Evolutionary conservation across 2,329 filamentous ascomycete genomes (phyloP), one percentile per base, ranked within the genome.

Genomic region (Aspergillus fijiensis): DNA sequence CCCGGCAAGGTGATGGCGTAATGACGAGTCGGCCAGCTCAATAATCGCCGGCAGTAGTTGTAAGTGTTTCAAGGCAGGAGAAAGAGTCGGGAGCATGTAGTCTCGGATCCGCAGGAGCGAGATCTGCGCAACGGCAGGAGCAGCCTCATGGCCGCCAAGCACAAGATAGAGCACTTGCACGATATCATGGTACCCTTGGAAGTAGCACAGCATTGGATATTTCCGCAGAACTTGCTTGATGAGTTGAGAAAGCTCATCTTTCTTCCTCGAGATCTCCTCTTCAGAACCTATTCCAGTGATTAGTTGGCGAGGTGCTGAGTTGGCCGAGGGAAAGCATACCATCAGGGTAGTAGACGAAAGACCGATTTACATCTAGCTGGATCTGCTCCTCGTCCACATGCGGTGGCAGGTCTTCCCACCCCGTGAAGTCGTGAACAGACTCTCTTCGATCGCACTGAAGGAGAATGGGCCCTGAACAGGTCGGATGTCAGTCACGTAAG

Each of bases 111-210:
- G 89, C 49, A 98, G 84, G 33, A 93, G 82, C 3, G 93, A 96
- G 60, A 99, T 86, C n/a, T 90, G 89, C 35, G 90, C 84, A 33
- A 96, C 86, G 16, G 89, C 86, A 6, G 81, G 75, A 19, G 84
- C 81, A 16, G 90, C 88, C 57, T 81, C 74, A 23, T 81, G 71
- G 10, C 85, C 79, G 0, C 89, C 88, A 4, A 99, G 82, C 11
- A 97, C 93, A 14, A 99, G 84, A 47, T 98, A 85, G 61, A 99
- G 84, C 25, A 99, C 95, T 78, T 99, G 96, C 68, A 91, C 95
- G 70, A 99, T 98, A 79, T 99, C 95, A 77, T 99, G 95, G 75
- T 96, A 99, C 73, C 95, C 95, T 79, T 99, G 95, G 76, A 99
- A 99, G 79, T 99, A 99, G 80, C 88, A 92, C 39, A 99, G 85